Conservation (phyloP, 2,329 filamentous ascomycete genomes). For the Graphilbum ipis-grandicollis region DNA sequence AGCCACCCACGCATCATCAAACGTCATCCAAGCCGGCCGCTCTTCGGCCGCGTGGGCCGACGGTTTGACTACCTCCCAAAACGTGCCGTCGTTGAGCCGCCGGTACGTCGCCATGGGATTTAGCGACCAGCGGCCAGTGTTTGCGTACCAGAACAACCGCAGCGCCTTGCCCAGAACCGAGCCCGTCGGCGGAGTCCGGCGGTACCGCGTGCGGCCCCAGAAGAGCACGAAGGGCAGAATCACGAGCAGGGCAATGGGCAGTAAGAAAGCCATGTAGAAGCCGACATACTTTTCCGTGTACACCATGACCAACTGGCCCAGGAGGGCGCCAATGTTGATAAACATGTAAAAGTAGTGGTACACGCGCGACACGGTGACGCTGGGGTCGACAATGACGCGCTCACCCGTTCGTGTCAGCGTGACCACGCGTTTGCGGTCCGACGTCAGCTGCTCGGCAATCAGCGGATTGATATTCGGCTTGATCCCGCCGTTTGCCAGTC, state of each 20-base stretch:
- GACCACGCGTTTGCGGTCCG: constrained; percentile 22
- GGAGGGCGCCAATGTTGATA: constrained; percentile 49
- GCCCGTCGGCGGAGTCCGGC: constrained; percentile 39
- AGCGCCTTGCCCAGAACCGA: constrained; percentile 42
- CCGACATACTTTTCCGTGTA: constrained; percentile 63
- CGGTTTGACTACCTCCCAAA: constrained; percentile 45
- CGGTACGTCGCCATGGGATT: constrained; percentile 23
- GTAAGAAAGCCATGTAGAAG: constrained; percentile 51
- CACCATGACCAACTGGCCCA: constrained; percentile 41
- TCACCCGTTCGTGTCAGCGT: constrained; percentile 16
- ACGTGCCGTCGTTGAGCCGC: constrained; percentile 26
- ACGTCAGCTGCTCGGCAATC: constrained; percentile 24
- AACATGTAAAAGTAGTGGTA: constrained; percentile 38
- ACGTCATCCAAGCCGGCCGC: constrained; percentile 24
- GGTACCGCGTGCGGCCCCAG: constrained; percentile 34
- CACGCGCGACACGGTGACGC: constrained; percentile 27
- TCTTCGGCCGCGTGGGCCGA: constrained; percentile 14
- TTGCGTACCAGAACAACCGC: constrained; percentile 40
- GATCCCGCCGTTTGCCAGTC: constrained; percentile 52
- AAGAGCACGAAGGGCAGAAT: constrained; percentile 40
- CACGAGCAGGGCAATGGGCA: constrained; percentile 33
- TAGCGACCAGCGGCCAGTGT: constrained; percentile 34
- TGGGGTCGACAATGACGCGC: constrained; percentile 27
- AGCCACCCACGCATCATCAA: constrained; percentile 52
- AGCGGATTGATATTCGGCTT: constrained; percentile 39